Percentiles rank a stretch among this genome's conserved stretches.
Evolutionary conservation across 176 grass and related monocot species (phyloP).

Genomic region (Carex cristatella): DNA sequence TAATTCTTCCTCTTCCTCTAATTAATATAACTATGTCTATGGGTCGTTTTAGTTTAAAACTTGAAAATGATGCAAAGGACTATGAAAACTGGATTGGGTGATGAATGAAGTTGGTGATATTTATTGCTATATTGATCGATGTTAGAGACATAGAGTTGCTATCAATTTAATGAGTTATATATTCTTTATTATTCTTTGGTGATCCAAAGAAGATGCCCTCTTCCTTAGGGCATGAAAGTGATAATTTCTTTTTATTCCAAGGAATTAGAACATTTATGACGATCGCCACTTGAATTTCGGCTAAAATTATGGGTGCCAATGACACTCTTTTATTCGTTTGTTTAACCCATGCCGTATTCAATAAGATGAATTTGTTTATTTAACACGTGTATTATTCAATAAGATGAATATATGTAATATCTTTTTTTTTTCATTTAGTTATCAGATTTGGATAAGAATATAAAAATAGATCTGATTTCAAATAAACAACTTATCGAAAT

Average conservation of each 20-base stretch:
- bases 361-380: no score
- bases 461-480: no score
- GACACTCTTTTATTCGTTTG: no score
- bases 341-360: no score
- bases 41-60: constrained; percentile 10
- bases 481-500: no score
- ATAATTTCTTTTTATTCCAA: no score
- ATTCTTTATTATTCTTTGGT: background rate
- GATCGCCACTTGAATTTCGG: background rate
- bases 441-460: no score
- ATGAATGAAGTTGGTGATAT: constrained; percentile 3
- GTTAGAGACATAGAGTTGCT: background rate
- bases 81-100: background rate
- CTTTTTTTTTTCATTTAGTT: no score
- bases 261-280: background rate
- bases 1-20: constrained; percentile 1
- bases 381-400: no score
- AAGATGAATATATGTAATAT: no score
- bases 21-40: background rate
- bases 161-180: background rate
- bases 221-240: background rate
- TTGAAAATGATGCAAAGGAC: constrained; percentile 13
- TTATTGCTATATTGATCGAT: background rate
- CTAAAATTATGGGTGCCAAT: no score
- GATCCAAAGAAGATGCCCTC: constrained; percentile 1